A percentile compares a stretch with the other conserved stretches of the same genome.
These are phyloP conservation scores for Thielaviopsis ethacetica DNA, from an alignment of 2,329 filamentous ascomycete genomes.

Conservation along the genomic window DNA sequence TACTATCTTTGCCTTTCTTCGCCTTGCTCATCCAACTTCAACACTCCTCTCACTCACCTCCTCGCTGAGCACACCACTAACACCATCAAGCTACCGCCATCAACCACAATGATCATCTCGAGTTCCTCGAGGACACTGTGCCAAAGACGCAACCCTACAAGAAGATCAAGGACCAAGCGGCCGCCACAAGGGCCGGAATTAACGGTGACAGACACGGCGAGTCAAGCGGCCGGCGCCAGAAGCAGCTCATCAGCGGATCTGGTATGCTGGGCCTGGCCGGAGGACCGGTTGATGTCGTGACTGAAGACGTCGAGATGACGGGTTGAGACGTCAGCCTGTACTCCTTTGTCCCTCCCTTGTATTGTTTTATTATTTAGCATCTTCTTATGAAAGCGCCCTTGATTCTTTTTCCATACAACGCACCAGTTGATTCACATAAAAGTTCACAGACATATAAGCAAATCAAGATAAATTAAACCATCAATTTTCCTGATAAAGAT, in stretches of 20 bases:
- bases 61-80: background rate
- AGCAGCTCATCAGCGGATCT: constrained; percentile 13
- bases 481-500: background rate
- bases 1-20: background rate
- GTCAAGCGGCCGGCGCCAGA: constrained; percentile 10
- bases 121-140: constrained; percentile 84
- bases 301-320: constrained; percentile 44
- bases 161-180: constrained; percentile 51
- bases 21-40: background rate
- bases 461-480: background rate
- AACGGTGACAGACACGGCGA: constrained; percentile 22
- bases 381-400: background rate
- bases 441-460: background rate
- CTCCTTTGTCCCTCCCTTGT: background rate
- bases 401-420: background rate
- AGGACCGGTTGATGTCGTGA: constrained; percentile 35
- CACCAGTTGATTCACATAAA: background rate
- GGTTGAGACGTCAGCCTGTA: constrained; percentile 23
- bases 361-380: constrained; percentile 16
- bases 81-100: constrained; percentile 55
- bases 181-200: constrained; percentile 31
- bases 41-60: no score
- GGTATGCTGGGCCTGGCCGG: constrained; percentile 10
- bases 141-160: constrained; percentile 73
- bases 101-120: constrained; percentile 76